Base-by-base conservation (phyloP, 306 rosid genomes). In the Potentilla sterilis region DNA sequence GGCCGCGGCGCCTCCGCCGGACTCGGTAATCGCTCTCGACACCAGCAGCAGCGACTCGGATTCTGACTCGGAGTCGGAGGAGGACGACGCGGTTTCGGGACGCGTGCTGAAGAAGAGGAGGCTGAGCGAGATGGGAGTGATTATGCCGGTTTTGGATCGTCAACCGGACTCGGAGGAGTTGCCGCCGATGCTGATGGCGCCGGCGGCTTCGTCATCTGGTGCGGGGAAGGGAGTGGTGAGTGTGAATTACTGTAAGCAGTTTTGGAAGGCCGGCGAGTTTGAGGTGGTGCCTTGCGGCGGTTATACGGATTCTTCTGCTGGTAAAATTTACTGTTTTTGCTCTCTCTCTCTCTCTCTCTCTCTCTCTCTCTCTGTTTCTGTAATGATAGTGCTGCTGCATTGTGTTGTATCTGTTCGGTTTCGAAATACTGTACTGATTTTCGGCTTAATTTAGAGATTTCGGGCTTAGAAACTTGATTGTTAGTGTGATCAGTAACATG, bases 211-310 rank as follows among this genome's bases (percentile, higher is more conserved):
- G 28, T 28, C 28, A 28, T 28, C 28, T 1, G 28, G 28, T 28
- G 28, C 28, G 16, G 15, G 15, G 47, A 38, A 9, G 2, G 69
- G 69, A 6, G 9, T 11, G 16, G 7, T 65, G 69, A 38, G 1
- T 37, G 47, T 65, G 15, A 65, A 18, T 10, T 65, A 84, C 18
- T 54, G 73, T 57, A 92, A 87, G 80, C 98, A 96, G 85, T 96
- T 96, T 24, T 96, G 99, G 99, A 96, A 96, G 83, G 99, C 98
- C 0, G 99, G 99, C 2, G 97, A 96, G 69, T 96, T 85, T 40
- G 98, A 87, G 37, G 92, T 87, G n/a, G 75, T 85, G 59, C 80
- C 83, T 24, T 6, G 49, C 16, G 67, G 72, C 16, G 67, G 72
- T 24, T 83, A 70, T 19, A 81, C 89, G 85, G 86, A 77, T 24